Conservation (phyloP, 2,329 filamentous ascomycete species). For the Pestalotiopsis sp. region DNA sequence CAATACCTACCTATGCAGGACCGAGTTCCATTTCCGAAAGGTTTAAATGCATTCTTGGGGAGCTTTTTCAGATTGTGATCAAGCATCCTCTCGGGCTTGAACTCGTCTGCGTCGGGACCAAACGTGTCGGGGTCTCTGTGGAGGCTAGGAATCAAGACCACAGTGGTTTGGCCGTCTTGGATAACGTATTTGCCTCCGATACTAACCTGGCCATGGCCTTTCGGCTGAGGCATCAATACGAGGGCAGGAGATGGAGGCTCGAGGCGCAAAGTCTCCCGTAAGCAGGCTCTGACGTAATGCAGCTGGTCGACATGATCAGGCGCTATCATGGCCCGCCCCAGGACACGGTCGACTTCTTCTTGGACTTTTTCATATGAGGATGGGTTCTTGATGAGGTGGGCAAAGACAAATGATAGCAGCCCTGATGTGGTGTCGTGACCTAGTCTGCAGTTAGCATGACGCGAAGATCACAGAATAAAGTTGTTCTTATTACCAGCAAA, state of each 20-base stretch:
- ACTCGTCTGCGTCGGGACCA: background rate
- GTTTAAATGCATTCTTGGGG: conserved; percentile 67
- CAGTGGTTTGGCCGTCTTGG: background rate
- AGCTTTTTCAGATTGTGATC: conserved; percentile 68
- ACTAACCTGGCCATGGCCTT: background rate
- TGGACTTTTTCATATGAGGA: conserved; percentile 61
- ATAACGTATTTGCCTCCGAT: background rate
- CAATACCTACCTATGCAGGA: conserved; percentile 75
- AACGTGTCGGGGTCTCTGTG: background rate
- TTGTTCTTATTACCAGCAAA: background rate
- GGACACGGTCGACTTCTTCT: conserved; percentile 66
- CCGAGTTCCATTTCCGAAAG: conserved; percentile 72
- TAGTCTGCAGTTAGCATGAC: conserved; percentile 37
- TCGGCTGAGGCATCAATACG: conserved; percentile 26
- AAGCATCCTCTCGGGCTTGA: conserved; percentile 67
- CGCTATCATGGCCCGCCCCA: conserved; percentile 58
- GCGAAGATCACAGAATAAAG: background rate
- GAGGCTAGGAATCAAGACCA: background rate
- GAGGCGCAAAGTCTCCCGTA: conserved; percentile 57
- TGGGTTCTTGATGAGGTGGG: conserved; percentile 65
- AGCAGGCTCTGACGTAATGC: conserved; percentile 63
- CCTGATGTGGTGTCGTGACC: conserved; percentile 74
- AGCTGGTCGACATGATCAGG: conserved; percentile 65
- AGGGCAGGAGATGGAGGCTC: conserved; percentile 28
- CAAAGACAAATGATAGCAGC: conserved; percentile 65